Base-by-base conservation (phyloP, 495 filamentous ascomycete genomes). In the Aspergillus campestris region DNA sequence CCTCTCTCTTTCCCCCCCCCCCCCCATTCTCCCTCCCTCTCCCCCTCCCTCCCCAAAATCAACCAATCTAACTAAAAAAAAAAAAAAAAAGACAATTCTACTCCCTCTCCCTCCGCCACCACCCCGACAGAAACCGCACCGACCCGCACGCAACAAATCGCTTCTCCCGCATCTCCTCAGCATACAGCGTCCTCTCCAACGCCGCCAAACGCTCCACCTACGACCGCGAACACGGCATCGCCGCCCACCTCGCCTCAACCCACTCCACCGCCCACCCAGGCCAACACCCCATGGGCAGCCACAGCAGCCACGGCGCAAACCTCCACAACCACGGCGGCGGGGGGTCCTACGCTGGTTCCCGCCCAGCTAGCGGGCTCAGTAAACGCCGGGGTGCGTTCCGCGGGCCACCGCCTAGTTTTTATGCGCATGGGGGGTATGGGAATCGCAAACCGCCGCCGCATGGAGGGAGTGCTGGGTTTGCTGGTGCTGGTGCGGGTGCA, bases 321-420 rank as follows among this genome's bases (percentile, higher is more conserved):
- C 38, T 53, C 66, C 75, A 37, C 70, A 78, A 64, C 48, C 64
- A 52, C 61, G 67, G 55, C 27, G 41, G 48, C 61, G 67, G 55
- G 14, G 41, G 48, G 1, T 59, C 61, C 15, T 73, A 71, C 29
- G 69, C 79, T 4, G 86, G 87, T 9, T 86, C 84, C 0, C 74
- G 88, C 2, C 83, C 87, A 0, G 77, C 88, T 0, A 86, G 80
- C 24, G 92, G 94, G 1, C 69, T 98, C 5, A 88, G 82, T 58
- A 74, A 84, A 35, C 77, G 92, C 10, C 73, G 87, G 0, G 72
- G 80, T 0, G 69, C 82, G 2, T 94, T 90, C 64, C 75, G 73
- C 1, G 92, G 92, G 0, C 90, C 92, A 7, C 91, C 92, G 45
- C 91, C 92, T 0, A 84, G 79, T 49, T 98, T 96, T 64, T 95